A percentile compares a stretch with the other conserved stretches of the same genome.
Conservation (phyloP, 2,329 filamentous ascomycete species). For the Coniochaeta sp. region DNA sequence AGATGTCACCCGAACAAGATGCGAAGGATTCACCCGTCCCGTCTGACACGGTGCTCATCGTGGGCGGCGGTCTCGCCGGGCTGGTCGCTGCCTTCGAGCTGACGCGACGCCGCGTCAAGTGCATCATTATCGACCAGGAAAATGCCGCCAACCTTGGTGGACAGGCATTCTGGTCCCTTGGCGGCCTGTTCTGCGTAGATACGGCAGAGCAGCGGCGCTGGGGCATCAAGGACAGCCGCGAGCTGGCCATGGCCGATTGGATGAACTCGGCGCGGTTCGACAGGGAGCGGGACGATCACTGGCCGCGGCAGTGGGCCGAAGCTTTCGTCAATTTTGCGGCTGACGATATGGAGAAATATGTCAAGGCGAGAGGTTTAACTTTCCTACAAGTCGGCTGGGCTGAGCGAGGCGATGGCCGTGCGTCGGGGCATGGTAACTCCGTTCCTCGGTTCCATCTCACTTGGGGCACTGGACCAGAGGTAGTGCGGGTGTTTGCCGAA, state of each 20-base stretch:
- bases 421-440: constrained; percentile 54
- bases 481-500: constrained; percentile 50
- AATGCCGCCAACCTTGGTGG: constrained; percentile 49
- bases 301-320: constrained; percentile 56
- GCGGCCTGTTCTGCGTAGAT: constrained; percentile 54
- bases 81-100: constrained; percentile 54
- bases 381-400: constrained; percentile 55
- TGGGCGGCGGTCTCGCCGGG: constrained; percentile 52
- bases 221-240: constrained; percentile 51
- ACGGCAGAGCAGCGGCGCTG: constrained; percentile 48
- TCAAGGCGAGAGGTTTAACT: constrained; percentile 43
- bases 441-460: constrained; percentile 57
- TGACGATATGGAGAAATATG: constrained; percentile 47
- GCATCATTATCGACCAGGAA: constrained; percentile 52
- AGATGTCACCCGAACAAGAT: not conserved
- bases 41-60: constrained; percentile 40
- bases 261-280: constrained; percentile 51
- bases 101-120: constrained; percentile 38
- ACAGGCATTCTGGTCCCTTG: constrained; percentile 59
- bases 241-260: constrained; percentile 54
- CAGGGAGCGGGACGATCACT: constrained; percentile 46
- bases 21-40: not conserved
- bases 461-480: constrained; percentile 55
- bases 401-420: constrained; percentile 48
- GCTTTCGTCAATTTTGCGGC: constrained; percentile 57